phyloP scores from a whole-genome alignment of 225 moss, liverwort and hornwort genomes.

The Neckera pumila region DNA sequence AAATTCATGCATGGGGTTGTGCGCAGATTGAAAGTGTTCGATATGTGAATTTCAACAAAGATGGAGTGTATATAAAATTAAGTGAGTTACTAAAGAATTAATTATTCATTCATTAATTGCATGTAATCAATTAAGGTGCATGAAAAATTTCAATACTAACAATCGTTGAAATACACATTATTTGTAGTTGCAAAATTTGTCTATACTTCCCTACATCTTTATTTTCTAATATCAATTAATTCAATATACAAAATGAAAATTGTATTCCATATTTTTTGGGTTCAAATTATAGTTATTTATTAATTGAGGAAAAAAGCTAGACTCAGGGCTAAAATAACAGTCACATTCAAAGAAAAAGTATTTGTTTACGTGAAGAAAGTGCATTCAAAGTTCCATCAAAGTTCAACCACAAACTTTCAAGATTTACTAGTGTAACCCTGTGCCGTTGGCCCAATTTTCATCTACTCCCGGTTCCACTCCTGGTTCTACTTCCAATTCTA shows the following conservation, averaged over 20 bases:
- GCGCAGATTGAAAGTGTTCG: neutral
- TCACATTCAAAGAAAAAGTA: neutral
- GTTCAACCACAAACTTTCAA: neutral
- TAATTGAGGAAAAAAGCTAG: neutral
- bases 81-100: neutral
- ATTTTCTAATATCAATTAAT: neutral
- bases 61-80: neutral
- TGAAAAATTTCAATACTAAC: neutral
- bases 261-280: neutral
- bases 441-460: too few species aligned
- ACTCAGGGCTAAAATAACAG: neutral
- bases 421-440: too few species aligned
- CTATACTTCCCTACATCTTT: rapidly evolving
- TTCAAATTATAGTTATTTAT: neutral
- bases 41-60: neutral
- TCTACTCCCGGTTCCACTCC: too few species aligned
- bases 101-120: neutral
- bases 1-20: neutral
- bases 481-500: too few species aligned
- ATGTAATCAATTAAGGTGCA: too few species aligned
- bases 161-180: neutral
- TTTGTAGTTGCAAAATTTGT: neutral
- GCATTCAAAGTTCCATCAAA: neutral
- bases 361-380: neutral
- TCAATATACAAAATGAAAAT: neutral